phyloP scores from a whole-genome alignment of 257 asterid species.

The Gynochthodes officinalis region DNA sequence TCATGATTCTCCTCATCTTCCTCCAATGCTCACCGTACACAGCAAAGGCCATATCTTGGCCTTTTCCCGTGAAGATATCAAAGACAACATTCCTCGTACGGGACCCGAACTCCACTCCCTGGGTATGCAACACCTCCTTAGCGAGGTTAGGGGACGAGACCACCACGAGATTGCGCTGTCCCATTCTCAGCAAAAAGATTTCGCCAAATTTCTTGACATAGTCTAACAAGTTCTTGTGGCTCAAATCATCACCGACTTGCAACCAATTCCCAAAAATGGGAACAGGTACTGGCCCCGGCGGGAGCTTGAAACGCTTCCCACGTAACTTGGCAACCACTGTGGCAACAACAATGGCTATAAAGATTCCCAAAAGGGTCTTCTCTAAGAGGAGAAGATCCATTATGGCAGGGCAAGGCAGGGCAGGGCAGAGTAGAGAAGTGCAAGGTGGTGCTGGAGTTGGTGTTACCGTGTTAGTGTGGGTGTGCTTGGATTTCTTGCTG shows the following conservation, averaged over 20 bases:
- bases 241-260: conserved; percentile 78
- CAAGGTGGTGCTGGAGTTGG: background rate
- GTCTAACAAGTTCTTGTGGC: conserved; percentile 70
- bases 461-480: no score
- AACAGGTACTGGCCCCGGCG: conserved; percentile 82
- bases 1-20: conserved; percentile 91
- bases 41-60: conserved; percentile 94
- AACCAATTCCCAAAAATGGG: conserved; percentile 94
- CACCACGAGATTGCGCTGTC: conserved; percentile 78
- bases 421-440: background rate
- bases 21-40: conserved; percentile 98
- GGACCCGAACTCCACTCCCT: conserved; percentile 90
- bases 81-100: conserved; percentile 83
- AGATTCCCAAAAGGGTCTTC: conserved; percentile 64
- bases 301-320: conserved; percentile 63
- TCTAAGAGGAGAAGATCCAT: conserved; percentile 76
- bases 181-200: conserved; percentile 70
- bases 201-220: conserved; percentile 76
- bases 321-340: conserved; percentile 57
- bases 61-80: conserved; percentile 85
- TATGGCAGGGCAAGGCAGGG: no score
- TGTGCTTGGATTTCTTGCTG: background rate
- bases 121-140: conserved; percentile 83
- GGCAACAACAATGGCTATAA: conserved; percentile 62
- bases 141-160: conserved; percentile 85